phyloP scores from a whole-genome alignment of 2,329 filamentous ascomycete species.

The Aureobasidium sp. region DNA sequence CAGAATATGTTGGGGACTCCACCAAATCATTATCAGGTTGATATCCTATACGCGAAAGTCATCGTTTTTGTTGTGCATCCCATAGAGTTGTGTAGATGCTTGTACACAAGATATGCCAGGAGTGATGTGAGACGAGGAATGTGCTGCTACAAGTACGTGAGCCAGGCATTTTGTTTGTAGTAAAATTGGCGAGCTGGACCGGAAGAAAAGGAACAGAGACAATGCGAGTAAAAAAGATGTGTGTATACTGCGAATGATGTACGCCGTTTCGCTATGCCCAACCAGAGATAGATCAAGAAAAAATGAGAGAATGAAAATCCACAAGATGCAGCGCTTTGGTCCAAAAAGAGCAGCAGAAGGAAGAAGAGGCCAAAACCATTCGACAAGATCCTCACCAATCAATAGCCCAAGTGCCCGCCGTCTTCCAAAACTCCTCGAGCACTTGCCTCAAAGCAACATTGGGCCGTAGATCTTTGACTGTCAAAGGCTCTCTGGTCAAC shows the following conservation, averaged over 20 bases:
- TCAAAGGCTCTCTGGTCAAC: constrained; percentile 69
- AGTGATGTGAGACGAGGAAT: too few species aligned
- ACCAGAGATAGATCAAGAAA: not conserved
- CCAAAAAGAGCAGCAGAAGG: not conserved
- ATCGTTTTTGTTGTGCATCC: too few species aligned
- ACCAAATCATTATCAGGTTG: too few species aligned
- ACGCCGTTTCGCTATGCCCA: not conserved
- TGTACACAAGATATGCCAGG: too few species aligned
- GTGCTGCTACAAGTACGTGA: too few species aligned
- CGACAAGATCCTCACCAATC: constrained; percentile 59
- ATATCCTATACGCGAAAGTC: too few species aligned
- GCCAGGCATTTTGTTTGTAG: too few species aligned
- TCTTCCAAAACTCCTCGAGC: constrained; percentile 74
- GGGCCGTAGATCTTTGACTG: constrained; percentile 62
- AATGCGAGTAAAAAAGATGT: not conserved
- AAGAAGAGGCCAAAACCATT: not conserved
- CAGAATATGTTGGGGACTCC: too few species aligned
- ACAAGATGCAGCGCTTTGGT: not conserved
- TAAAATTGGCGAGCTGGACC: not conserved
- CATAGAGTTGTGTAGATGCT: too few species aligned
- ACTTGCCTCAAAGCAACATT: constrained; percentile 77
- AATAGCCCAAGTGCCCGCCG: constrained; percentile 79
- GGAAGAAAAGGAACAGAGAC: not conserved
- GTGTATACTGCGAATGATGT: not conserved
- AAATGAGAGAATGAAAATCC: not conserved